These are phyloP conservation scores for Zalaria sp. DNA, from an alignment of 2,329 filamentous ascomycete genomes.

Conservation along the genomic window DNA sequence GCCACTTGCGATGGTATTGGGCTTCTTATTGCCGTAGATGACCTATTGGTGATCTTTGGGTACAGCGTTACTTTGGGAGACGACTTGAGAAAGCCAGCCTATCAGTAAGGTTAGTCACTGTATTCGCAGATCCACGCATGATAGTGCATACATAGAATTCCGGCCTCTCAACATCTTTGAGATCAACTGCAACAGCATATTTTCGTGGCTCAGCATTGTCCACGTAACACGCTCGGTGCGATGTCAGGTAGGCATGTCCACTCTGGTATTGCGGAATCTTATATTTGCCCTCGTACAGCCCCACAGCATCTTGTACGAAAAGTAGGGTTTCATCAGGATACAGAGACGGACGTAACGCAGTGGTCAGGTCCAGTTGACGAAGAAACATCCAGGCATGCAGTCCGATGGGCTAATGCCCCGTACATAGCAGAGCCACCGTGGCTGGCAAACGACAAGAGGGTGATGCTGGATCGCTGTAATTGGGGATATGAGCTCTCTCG, in stretches of 20 bases:
- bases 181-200: slow-evolving; percentile 69
- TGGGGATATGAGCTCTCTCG: too few species aligned
- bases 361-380: slow-evolving; percentile 89
- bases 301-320: slow-evolving; percentile 95
- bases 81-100: slow-evolving; percentile 88
- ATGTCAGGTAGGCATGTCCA: slow-evolving; percentile 91
- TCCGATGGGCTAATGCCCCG: too few species aligned
- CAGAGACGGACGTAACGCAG: slow-evolving; percentile 83
- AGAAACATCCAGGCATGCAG: slow-evolving; percentile 71
- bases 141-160: slow-evolving; percentile 62
- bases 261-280: slow-evolving; percentile 91
- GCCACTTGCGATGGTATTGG: slow-evolving; percentile 32
- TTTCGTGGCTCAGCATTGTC: slow-evolving; percentile 75
- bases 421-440: too few species aligned
- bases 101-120: slow-evolving; percentile 10
- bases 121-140: slow-evolving; percentile 1
- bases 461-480: too few species aligned
- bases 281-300: slow-evolving; percentile 93
- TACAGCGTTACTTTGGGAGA: slow-evolving; percentile 85
- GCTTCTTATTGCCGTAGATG: slow-evolving; percentile 42
- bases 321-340: slow-evolving; percentile 87
- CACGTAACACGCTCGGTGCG: slow-evolving; percentile 89
- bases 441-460: too few species aligned
- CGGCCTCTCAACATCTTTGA: slow-evolving; percentile 80
- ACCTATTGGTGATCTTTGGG: slow-evolving; percentile 62